These are phyloP conservation scores for Mycena belliarum DNA, from an alignment of 768 basidiomycete species.

Conservation along the genomic window DNA sequence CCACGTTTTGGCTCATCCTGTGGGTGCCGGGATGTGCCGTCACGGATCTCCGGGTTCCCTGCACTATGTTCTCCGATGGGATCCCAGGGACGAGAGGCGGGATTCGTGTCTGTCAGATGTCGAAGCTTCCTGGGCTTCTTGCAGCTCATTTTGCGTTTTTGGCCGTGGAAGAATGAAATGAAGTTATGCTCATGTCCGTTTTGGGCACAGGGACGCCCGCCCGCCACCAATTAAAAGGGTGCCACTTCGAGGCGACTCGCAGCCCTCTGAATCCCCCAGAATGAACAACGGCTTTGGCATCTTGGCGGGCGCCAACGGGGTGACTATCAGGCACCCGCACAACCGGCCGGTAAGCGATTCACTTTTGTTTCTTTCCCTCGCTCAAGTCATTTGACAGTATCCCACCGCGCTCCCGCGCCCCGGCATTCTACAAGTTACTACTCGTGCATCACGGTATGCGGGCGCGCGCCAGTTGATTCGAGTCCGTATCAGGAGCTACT, in stretches of 20 bases:
- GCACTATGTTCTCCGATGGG: neutral
- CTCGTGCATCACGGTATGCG: too few relatives aligned
- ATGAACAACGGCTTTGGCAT: too few relatives aligned
- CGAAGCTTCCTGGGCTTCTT: neutral
- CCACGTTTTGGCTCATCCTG: neutral
- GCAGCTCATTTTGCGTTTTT: neutral
- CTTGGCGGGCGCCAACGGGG: too few relatives aligned
- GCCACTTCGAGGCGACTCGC: neutral
- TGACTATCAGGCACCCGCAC: too few relatives aligned
- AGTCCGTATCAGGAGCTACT: too few relatives aligned
- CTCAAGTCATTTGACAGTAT: too few relatives aligned
- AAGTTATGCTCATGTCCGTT: neutral
- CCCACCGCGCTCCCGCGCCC: too few relatives aligned
- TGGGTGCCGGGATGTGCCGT: neutral
- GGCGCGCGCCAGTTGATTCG: too few relatives aligned
- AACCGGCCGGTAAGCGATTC: too few relatives aligned
- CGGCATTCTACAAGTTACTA: too few relatives aligned
- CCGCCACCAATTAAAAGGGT: neutral
- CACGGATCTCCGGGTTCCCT: neutral
- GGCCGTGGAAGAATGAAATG: neutral
- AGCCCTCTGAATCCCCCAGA: neutral
- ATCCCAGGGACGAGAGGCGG: neutral
- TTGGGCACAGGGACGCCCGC: too few relatives aligned
- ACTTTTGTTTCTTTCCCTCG: too few relatives aligned
- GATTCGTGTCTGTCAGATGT: neutral